Base-by-base conservation (phyloP, 768 basidiomycete genomes). In the Fomitopsis pulvina region DNA sequence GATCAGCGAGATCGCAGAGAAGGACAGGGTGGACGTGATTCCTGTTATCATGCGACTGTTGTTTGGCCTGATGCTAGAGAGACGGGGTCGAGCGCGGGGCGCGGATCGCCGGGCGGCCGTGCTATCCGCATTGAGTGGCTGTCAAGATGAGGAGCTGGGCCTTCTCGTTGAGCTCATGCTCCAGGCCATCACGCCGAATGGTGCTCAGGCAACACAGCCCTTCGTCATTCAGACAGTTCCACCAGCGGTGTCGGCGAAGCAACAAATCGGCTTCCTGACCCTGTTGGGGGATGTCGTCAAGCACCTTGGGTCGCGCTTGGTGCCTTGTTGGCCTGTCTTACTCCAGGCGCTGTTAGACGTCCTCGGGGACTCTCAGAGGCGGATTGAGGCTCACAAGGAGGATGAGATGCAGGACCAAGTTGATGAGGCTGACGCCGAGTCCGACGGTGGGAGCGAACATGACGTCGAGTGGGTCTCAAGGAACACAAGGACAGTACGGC, bases 101-200 rank as follows among this genome's bases (percentile, higher is more conserved):
- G 80, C 77, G 7, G 76, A 76, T 4, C 82, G 88, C 20, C 76
- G 87, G 47, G 77, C 82, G 7, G 90, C 92, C 1, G 80, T 96
- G 20, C 69, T 98, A 34, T 71, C 79, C 14, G 68, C 84, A 0
- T 70, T 98, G 16, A 78, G 76, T 0, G 79, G 79, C 1, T 93
- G 89, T 60, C 72, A 75, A 0, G 74, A 86, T 38, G 73, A 78
- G 14, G 95, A 97, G 61, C 74, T 98, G 5, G 71, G 70, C 0
- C 69, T 90, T 1, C 71, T 99, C 0, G 80, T 94, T 16, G 85
- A 92, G 54, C 72, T 98, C 49, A 98, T 98, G 92, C 65, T 97
- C 34, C 74, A 75, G 44, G 88, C 90, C 0, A 75, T 94, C 52
- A 48, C 34, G 38, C 51, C 30, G 49, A 66, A 55, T 54, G 59